A percentile compares a stretch with the other conserved stretches of the same genome.
Evolutionary conservation across 805 yeast genomes (phyloP).

Genomic region (Myxozyma sirexii): DNA sequence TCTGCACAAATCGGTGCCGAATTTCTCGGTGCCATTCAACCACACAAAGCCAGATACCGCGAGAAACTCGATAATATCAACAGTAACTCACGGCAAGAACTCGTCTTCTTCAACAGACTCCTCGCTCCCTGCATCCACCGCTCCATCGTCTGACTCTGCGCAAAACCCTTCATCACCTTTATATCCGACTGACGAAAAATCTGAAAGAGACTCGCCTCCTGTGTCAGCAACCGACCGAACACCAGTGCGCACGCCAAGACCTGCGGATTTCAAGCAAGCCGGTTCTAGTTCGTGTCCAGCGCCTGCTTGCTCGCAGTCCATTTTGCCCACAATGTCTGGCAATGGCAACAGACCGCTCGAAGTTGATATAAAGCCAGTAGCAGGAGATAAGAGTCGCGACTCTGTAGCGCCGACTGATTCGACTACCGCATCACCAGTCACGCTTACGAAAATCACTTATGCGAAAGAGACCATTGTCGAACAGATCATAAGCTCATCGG

Average conservation of each 20-base stretch:
- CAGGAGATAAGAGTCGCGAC: too few species aligned
- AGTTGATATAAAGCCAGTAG: too few species aligned
- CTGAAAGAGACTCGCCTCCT: not conserved
- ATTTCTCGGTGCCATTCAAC: constrained; percentile 4
- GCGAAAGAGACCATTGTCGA: not conserved
- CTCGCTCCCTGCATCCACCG: constrained; percentile 3
- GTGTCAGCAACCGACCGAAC: not conserved
- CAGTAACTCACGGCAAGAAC: not conserved
- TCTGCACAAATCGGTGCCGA: not conserved
- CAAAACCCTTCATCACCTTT: not conserved
- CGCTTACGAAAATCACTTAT: not conserved
- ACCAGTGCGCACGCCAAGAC: not conserved
- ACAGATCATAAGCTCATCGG: not conserved
- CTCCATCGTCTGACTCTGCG: not conserved
- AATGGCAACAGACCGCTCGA: too few species aligned
- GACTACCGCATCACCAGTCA: not conserved
- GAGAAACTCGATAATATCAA: not conserved
- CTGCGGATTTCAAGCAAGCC: not conserved
- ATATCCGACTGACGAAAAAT: not conserved
- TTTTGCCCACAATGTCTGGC: not conserved
- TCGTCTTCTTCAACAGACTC: constrained; percentile 1
- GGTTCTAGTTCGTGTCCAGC: not conserved
- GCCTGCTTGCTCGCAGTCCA: not conserved
- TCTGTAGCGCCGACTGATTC: not conserved
- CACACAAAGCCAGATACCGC: not conserved